phyloP scores from a whole-genome alignment of 2,329 filamentous ascomycete species.

The Claviceps sp. region DNA sequence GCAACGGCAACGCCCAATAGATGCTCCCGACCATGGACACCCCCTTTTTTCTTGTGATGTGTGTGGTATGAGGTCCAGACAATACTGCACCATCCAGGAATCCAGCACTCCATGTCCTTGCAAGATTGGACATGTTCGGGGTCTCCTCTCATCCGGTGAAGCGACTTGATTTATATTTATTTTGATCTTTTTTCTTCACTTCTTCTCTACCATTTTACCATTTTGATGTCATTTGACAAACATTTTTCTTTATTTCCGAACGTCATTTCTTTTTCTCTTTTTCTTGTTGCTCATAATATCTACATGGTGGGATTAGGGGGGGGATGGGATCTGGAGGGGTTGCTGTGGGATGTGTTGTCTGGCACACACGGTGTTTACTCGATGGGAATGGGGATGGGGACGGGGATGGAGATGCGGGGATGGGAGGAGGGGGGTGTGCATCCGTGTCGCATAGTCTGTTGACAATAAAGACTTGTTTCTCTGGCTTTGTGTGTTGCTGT shows the following conservation, averaged over 20 bases:
- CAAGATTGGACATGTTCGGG: neutral
- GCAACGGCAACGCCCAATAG: neutral
- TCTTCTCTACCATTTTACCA: neutral
- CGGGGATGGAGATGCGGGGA: neutral
- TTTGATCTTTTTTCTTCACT: slow-evolving; percentile 1
- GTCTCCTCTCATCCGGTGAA: neutral
- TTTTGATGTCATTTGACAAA: neutral
- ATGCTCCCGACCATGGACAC: neutral
- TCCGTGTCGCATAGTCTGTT: neutral
- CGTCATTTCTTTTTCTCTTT: neutral
- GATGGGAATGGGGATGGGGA: neutral
- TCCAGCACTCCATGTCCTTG: neutral
- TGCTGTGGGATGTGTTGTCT: slow-evolving; percentile 7
- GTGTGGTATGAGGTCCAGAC: neutral
- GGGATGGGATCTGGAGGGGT: neutral
- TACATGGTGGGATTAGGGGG: neutral
- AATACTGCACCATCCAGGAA: neutral
- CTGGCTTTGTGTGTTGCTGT: neutral
- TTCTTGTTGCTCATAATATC: slow-evolving; percentile 4
- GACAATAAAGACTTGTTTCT: neutral
- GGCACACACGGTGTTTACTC: slow-evolving; percentile 1
- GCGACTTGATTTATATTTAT: neutral
- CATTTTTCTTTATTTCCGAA: neutral
- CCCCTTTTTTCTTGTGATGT: neutral
- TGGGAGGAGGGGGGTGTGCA: neutral